Conservation (phyloP, 306 rosid genomes). For the Betula pendula region DNA sequence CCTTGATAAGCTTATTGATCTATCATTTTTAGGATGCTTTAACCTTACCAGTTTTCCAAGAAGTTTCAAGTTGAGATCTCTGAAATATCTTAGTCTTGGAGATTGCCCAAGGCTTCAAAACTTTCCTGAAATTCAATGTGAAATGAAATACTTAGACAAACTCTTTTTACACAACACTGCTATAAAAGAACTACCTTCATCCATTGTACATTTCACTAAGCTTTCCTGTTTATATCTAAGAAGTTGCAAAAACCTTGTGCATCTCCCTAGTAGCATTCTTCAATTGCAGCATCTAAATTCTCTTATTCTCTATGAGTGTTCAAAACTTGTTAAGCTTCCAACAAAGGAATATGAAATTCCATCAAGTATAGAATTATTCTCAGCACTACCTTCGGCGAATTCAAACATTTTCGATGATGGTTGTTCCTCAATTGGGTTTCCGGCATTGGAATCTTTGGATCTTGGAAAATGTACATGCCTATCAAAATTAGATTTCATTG, state of each 20-base stretch:
- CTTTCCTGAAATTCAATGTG: not conserved
- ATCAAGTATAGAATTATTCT: not conserved
- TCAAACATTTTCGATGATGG: not conserved
- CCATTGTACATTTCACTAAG: not conserved
- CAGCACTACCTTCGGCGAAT: no score
- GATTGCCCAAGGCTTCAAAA: not conserved
- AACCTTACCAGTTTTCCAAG: slow-evolving; percentile 14
- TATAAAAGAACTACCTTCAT: not conserved
- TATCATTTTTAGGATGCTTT: not conserved
- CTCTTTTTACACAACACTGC: not conserved
- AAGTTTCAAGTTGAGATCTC: not conserved
- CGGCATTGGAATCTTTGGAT: not conserved
- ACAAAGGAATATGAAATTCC: not conserved
- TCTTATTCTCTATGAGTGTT: not conserved
- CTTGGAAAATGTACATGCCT: not conserved
- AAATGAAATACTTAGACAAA: not conserved
- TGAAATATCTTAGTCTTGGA: not conserved
- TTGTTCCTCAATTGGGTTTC: not conserved
- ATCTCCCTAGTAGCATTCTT: not conserved
- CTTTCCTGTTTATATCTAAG: not conserved
- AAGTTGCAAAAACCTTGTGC: not conserved
- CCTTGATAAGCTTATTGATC: slow-evolving; percentile 21
- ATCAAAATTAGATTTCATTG: not conserved
- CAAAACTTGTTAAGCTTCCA: not conserved
- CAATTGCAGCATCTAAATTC: not conserved